These are phyloP conservation scores for Penicillium sp. DNA, from an alignment of 2,329 filamentous ascomycete species.

Conservation along the genomic window DNA sequence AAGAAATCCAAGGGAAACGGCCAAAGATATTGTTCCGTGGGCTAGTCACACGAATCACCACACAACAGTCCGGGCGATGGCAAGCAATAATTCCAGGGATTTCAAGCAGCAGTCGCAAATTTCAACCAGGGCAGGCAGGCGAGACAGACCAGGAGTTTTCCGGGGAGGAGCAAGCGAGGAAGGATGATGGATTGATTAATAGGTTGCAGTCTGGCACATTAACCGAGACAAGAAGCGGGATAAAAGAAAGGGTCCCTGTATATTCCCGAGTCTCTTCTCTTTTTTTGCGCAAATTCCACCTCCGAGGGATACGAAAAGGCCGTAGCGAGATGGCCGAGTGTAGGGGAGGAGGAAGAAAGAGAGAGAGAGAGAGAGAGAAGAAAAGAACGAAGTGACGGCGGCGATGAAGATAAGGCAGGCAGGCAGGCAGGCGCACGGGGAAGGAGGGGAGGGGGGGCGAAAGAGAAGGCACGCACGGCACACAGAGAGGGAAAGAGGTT, in stretches of 20 bases:
- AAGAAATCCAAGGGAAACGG: not conserved
- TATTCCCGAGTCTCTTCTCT: not conserved
- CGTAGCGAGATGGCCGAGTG: constrained; percentile 11
- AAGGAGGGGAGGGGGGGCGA: constrained; percentile 23
- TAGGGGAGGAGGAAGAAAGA: constrained; percentile 12
- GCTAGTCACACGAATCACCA: constrained; percentile 1
- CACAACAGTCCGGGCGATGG: not conserved
- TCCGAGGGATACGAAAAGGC: not conserved
- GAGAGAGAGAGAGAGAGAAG: constrained; percentile 20
- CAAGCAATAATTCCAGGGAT: not conserved
- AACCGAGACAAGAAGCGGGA: constrained; percentile 13
- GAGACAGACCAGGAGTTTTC: not conserved
- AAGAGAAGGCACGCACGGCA: constrained; percentile 32
- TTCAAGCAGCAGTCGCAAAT: not conserved
- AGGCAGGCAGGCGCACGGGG: constrained; percentile 18
- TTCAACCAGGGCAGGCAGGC: not conserved
- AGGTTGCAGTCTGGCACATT: constrained; percentile 13
- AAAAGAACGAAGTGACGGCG: constrained; percentile 27
- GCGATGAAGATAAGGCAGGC: constrained; percentile 27
- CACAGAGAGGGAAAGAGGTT: constrained; percentile 20
- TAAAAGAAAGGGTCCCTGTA: not conserved
- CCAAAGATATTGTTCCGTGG: constrained; percentile 4
- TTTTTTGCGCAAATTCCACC: constrained; percentile 3
- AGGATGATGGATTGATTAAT: not conserved
- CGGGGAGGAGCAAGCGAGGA: too few species aligned